A percentile compares a stretch with the other conserved stretches of the same genome.
phyloP scores from a whole-genome alignment of 1,139 yeast species.

The Blastobotrys arbuscula region DNA sequence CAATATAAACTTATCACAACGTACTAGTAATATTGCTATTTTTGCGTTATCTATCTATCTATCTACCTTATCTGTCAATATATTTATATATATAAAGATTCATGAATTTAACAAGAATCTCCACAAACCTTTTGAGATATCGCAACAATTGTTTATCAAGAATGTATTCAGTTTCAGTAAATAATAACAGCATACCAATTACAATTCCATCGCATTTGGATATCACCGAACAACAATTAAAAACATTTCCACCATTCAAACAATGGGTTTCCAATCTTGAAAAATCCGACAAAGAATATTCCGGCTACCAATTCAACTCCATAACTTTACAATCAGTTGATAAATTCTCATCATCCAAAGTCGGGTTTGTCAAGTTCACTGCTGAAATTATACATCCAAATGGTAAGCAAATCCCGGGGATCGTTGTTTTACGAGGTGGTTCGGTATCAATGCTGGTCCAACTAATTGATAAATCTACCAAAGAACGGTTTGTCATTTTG shows the following conservation, averaged over 20 bases:
- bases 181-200: slow-evolving; percentile 13
- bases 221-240: slow-evolving; percentile 12
- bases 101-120: no score
- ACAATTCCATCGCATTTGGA: slow-evolving; percentile 15
- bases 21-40: no score
- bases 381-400: slow-evolving; percentile 21
- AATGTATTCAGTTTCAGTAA: background rate
- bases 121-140: no score
- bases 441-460: slow-evolving; percentile 25
- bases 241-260: slow-evolving; percentile 20
- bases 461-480: slow-evolving; percentile 10
- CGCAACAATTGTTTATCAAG: no score
- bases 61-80: no score
- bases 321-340: slow-evolving; percentile 26
- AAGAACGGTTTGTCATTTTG: slow-evolving; percentile 16
- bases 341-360: slow-evolving; percentile 17
- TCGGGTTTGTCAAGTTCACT: slow-evolving; percentile 26
- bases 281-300: background rate
- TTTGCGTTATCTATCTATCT: no score
- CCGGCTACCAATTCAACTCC: slow-evolving; percentile 10
- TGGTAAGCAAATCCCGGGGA: slow-evolving; percentile 24
- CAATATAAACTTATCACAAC: no score
- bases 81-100: no score
- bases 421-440: slow-evolving; percentile 25
- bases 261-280: slow-evolving; percentile 18